A percentile compares a stretch with the other conserved stretches of the same genome.
Conservation (phyloP, 768 basidiomycete genomes). For the Psilocybe azurescens region DNA sequence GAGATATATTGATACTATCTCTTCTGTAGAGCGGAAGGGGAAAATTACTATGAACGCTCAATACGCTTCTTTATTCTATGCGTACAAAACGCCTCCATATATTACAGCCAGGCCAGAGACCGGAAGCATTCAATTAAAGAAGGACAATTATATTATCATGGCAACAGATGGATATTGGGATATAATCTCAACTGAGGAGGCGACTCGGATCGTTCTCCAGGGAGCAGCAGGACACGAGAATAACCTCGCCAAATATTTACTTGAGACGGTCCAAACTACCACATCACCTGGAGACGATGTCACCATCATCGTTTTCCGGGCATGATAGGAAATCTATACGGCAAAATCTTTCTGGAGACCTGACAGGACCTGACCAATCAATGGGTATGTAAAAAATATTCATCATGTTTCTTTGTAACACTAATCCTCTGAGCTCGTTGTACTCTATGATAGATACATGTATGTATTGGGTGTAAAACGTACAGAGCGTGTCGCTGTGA, state of each 20-base stretch:
- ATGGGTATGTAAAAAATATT: not conserved
- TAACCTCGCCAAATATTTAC: slow-evolving; percentile 35
- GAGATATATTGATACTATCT: slow-evolving; percentile 39
- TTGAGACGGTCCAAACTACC: slow-evolving; percentile 27
- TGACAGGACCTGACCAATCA: not conserved
- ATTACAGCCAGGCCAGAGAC: slow-evolving; percentile 57
- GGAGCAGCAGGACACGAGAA: slow-evolving; percentile 24
- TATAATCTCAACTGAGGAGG: slow-evolving; percentile 51
- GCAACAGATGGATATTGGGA: slow-evolving; percentile 66
- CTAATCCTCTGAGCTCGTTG: no score
- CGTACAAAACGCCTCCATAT: slow-evolving; percentile 65
- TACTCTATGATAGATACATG: no score
- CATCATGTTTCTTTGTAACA: not conserved
- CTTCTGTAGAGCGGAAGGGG: slow-evolving; percentile 33
- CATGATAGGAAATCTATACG: not conserved
- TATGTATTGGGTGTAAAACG: no score
- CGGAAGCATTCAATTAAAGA: slow-evolving; percentile 39
- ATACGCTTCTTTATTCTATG: slow-evolving; percentile 40
- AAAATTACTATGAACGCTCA: slow-evolving; percentile 41
- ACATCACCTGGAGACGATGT: slow-evolving; percentile 40
- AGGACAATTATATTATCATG: slow-evolving; percentile 50
- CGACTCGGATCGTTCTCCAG: slow-evolving; percentile 42
- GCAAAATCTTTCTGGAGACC: not conserved
- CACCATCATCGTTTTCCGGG: slow-evolving; percentile 32
- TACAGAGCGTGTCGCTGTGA: no score